Base-by-base conservation (phyloP, 352 stramenopile genomes). In the Pythium periplocum region DNA sequence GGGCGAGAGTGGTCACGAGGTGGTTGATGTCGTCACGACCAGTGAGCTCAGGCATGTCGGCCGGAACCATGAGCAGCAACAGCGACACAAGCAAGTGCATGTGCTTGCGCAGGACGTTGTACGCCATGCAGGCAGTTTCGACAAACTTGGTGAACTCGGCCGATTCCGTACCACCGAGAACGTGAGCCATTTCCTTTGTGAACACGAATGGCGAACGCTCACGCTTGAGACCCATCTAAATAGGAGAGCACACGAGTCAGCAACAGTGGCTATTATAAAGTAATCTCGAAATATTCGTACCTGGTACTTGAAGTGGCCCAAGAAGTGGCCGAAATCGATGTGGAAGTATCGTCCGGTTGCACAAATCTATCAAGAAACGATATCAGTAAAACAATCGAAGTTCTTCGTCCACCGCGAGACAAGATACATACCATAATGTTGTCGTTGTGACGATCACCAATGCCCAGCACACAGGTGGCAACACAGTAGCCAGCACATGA, bases 361-460 rank as follows among this genome's bases (percentile, higher is more conserved):
- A 26, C 64, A 60, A 59, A 93, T 93, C 80, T 90, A 42, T 1
- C 38, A 42, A 12, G 38, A 12, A 36, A 51, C 9, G 52, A 31
- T 34, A 59, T 5, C 35, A 44, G 0, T 43, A 34, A 55, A 39
- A 52, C 30, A 58, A 9, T 40, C 35, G 38, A 26, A 26, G 17
- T 30, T 54, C 11, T 36, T 36, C 33, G 41, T 32, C 6, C 42
- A 43, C 11, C n/a, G 26, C 10, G 52, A 41, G 41, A 39, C 11
- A 46, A 42, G 8, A 38, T 9, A 59, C 69, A 42, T 59, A 98
- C 70, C 95, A 98, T 98, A 53, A 98, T 96, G 65, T 98, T 98
- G 70, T 98, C 93, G 48, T 96, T 97, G 69, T 98, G 93, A 6
- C 93, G 86, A 64, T 98, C 93, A 54, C 93, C 93, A 57, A 98